Evolutionary conservation across 768 basidiomycete species (phyloP), one percentile per base, ranked within the genome.

Genomic region (Cubamyces lactineus): DNA sequence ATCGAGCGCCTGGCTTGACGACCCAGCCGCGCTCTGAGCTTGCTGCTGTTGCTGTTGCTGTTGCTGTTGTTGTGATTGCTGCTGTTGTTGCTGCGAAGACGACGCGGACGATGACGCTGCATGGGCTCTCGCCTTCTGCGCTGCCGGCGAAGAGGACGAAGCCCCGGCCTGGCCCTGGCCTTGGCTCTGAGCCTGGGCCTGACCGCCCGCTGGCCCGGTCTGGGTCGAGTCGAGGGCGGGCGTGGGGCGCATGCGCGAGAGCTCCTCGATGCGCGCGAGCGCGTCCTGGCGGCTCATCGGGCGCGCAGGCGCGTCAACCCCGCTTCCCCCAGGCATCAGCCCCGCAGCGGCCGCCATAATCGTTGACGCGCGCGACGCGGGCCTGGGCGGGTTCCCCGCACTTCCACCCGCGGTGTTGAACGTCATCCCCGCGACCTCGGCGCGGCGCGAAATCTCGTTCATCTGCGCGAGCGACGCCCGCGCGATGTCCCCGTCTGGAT

Each of bases 371-470:
- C 71, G 73, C 17, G 63, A 63, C 59, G 61, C 59, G 16, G 69
- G 69, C 40, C 72, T 62, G 12, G 66, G 52, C 17, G 67, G 70
- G 48, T 28, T 38, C 30, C 49, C 49, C 41, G 40, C 52, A 48
- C 7, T 16, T 3, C 42, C 45, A 0, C 41, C 28, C 60, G 61
- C 49, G 58, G 50, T 47, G 58, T 51, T 13, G 57, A 75, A 80
- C 19, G 74, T 69, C 76, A 79, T 75, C 11, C 78, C 78, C 26
- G 77, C 77, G 61, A 69, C 71, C 67, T 81, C 80, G 4, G 84
- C 87, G 26, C 87, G 81, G 54, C 87, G 77, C 46, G 88, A 88
- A 65, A 89, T 82, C 70, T 91, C 90, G 74, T 86, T 91, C 86
- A 92, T 88, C 72, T 90, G 89, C 67, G 84, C 79, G 61, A 92